phyloP scores from a whole-genome alignment of 352 stramenopile genomes.

The Globisporangium cystogenes region DNA sequence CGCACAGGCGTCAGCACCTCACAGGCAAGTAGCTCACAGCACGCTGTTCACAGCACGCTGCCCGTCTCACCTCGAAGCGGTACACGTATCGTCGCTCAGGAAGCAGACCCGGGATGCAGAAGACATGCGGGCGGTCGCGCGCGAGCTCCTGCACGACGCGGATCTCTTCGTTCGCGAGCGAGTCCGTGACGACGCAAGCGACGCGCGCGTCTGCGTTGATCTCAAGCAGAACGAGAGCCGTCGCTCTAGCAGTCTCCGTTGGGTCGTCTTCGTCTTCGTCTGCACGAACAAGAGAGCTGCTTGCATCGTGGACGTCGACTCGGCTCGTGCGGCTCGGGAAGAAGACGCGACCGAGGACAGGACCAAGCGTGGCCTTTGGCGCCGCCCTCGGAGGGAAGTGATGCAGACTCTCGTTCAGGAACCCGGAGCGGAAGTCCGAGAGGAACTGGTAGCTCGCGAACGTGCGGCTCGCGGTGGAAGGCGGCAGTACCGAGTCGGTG shows the following conservation, averaged over 20 bases:
- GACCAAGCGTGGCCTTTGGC: constrained; percentile 40
- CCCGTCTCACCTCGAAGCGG: constrained; percentile 41
- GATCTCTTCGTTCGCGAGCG: constrained; percentile 46
- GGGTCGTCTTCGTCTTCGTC: constrained; percentile 8
- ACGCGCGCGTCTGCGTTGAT: constrained; percentile 43
- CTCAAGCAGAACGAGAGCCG: constrained; percentile 59
- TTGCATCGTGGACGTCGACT: neutral
- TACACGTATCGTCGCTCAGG: constrained; percentile 65
- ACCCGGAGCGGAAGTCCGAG: constrained; percentile 45
- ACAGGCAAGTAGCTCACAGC: neutral
- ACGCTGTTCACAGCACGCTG: too few relatives aligned
- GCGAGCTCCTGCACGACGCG: constrained; percentile 27
- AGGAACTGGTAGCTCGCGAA: constrained; percentile 54
- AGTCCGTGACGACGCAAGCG: constrained; percentile 55
- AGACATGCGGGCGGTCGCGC: constrained; percentile 32
- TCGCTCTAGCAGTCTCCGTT: constrained; percentile 19
- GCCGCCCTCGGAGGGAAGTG: constrained; percentile 41
- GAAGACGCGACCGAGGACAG: constrained; percentile 49
- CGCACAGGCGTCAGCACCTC: neutral
- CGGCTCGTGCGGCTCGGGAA: constrained; percentile 3
- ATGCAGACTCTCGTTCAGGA: constrained; percentile 43
- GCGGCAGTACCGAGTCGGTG: neutral
- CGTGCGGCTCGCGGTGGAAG: constrained; percentile 11
- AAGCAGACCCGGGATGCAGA: constrained; percentile 33
- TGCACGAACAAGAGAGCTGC: neutral